Percentiles rank a stretch among this genome's conserved stretches.
Conservation (phyloP, 2,329 filamentous ascomycete genomes). For the Exophiala aquamarina region DNA sequence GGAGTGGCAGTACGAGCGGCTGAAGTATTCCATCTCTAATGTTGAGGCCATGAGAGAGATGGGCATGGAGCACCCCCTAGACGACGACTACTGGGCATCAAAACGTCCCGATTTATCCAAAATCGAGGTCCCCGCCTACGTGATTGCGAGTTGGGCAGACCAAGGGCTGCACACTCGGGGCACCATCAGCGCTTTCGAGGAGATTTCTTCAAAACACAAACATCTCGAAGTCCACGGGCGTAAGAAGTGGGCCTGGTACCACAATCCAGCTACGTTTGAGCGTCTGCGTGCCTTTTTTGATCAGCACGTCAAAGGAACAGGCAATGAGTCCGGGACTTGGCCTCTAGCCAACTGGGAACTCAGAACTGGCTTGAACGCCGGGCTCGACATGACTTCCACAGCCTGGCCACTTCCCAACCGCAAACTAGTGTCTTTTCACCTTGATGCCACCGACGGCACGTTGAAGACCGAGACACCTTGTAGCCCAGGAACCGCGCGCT, state of each 20-base stretch:
- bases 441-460: not conserved
- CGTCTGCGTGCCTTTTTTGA: conserved; percentile 6
- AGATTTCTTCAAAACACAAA: conserved; percentile 10
- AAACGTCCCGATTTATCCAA: not conserved
- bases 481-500: not conserved
- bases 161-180: conserved; percentile 7
- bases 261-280: not conserved
- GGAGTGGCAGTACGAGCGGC: no score
- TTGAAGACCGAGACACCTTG: not conserved
- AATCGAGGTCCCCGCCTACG: conserved; percentile 6
- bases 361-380: not conserved
- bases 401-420: conserved; percentile 1
- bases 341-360: conserved; percentile 3
- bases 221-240: conserved; percentile 8
- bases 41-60: no score
- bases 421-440: conserved; percentile 2
- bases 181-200: conserved; percentile 1
- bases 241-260: conserved; percentile 11
- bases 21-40: no score
- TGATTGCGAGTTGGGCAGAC: conserved; percentile 10
- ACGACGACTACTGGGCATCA: no score
- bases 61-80: no score
- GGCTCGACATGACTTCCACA: not conserved
- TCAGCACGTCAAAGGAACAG: conserved; percentile 2
- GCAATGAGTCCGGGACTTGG: conserved; percentile 6